Percentiles rank a stretch among this genome's conserved stretches.
These are phyloP conservation scores for Candida odintsovae DNA, from an alignment of 805 yeast genomes.

Conservation along the genomic window DNA sequence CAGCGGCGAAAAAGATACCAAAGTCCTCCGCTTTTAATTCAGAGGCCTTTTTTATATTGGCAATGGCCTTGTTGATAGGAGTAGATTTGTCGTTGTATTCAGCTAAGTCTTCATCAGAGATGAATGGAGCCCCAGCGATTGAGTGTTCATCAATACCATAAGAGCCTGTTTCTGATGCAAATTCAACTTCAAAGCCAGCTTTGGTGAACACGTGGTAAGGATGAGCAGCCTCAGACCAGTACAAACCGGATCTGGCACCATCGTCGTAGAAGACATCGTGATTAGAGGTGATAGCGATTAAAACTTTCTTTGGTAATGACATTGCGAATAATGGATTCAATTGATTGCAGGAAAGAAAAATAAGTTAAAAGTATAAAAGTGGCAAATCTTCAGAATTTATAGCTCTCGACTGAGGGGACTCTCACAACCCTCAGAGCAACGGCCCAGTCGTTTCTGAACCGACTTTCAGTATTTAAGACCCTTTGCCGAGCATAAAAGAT, in stretches of 20 bases:
- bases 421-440: no score
- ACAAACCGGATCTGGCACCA: slow-evolving; percentile 58
- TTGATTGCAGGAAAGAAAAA: not conserved
- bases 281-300: slow-evolving; percentile 39
- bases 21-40: slow-evolving; percentile 45
- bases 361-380: not conserved
- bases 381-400: not conserved
- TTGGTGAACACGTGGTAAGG: slow-evolving; percentile 45
- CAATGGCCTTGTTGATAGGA: slow-evolving; percentile 33
- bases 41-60: slow-evolving; percentile 38
- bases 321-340: slow-evolving; percentile 3
- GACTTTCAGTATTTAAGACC: no score
- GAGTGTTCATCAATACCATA: slow-evolving; percentile 59
- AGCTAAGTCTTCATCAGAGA: slow-evolving; percentile 38
- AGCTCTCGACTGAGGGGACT: no score
- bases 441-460: no score
- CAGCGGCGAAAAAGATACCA: slow-evolving; percentile 54
- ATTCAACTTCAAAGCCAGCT: slow-evolving; percentile 46
- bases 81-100: slow-evolving; percentile 34
- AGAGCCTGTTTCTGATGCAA: slow-evolving; percentile 54
- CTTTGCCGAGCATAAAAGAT: no score
- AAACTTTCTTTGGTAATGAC: slow-evolving; percentile 28
- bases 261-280: slow-evolving; percentile 46
- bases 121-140: slow-evolving; percentile 24
- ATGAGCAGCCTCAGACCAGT: slow-evolving; percentile 52